Percentiles rank a stretch among this genome's conserved stretches.
Conservation (phyloP, 2,329 filamentous ascomycete genomes). For the Claviceps citrina region DNA sequence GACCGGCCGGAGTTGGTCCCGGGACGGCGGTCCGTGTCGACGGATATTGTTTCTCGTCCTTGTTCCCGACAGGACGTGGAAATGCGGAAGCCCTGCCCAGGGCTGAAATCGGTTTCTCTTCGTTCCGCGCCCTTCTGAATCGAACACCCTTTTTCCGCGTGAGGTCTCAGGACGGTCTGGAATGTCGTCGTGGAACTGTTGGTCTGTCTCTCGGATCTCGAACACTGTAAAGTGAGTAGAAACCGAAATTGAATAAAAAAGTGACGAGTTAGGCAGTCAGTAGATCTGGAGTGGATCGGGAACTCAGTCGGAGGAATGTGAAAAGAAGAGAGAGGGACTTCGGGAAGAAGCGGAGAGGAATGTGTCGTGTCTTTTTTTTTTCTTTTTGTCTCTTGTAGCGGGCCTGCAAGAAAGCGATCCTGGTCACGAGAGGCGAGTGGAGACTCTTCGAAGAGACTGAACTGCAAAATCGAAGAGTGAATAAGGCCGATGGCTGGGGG, state of each 20-base stretch:
- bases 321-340: background rate
- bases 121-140: too few species aligned
- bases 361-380: background rate
- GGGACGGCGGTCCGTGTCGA: too few species aligned
- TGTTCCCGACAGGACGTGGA: background rate
- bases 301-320: slow-evolving; percentile 3
- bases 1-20: background rate
- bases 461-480: background rate
- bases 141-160: too few species aligned
- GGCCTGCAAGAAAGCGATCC: slow-evolving; percentile 1
- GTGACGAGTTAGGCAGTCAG: background rate
- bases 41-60: too few species aligned
- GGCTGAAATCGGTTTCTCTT: background rate
- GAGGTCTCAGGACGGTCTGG: slow-evolving; percentile 1
- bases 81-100: slow-evolving; percentile 1
- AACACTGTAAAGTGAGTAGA: slow-evolving; percentile 3
- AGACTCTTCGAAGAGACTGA: background rate
- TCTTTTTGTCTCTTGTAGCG: background rate
- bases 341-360: background rate
- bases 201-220: background rate
- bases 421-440: background rate
- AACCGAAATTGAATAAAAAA: background rate
- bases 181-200: slow-evolving; percentile 2
- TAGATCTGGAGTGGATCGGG: slow-evolving; percentile 1
- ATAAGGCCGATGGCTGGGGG: slow-evolving; percentile 1